phyloP scores from a whole-genome alignment of 1,284 basidiomycete species.

The Filobasidium uniguttulatum region DNA sequence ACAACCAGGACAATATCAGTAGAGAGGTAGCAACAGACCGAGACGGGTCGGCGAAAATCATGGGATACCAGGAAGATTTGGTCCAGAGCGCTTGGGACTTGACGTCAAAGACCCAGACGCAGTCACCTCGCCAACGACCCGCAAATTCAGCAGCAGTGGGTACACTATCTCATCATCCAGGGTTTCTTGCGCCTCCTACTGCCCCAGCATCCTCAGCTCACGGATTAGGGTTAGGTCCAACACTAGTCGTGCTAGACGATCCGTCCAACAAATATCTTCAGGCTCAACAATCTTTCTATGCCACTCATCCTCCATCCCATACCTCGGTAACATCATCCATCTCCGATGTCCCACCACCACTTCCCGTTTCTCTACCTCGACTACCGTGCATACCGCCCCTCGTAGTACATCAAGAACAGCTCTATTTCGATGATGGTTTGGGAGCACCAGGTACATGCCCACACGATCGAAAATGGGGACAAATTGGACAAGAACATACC shows the following conservation, averaged over 20 bases:
- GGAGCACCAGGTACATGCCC: conserved; percentile 20
- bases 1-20: too few relatives aligned
- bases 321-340: conserved; percentile 8
- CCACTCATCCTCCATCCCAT: conserved; percentile 11
- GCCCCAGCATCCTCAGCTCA: conserved; percentile 12
- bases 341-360: conserved; percentile 12
- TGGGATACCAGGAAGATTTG: too few relatives aligned
- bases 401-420: conserved; percentile 17
- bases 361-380: conserved; percentile 15
- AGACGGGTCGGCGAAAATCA: too few relatives aligned
- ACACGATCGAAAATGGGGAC: conserved; percentile 23
- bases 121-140: too few relatives aligned
- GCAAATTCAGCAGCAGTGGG: too few relatives aligned
- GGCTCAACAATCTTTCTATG: conserved; percentile 14
- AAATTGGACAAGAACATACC: conserved; percentile 21
- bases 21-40: too few relatives aligned
- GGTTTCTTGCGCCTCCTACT: conserved; percentile 11
- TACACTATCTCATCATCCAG: conserved; percentile 4
- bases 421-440: conserved; percentile 16
- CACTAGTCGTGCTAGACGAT: conserved; percentile 12
- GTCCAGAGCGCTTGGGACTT: too few relatives aligned
- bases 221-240: conserved; percentile 12
- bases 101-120: too few relatives aligned
- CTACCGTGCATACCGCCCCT: conserved; percentile 15
- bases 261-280: conserved; percentile 13